A percentile compares a stretch with the other conserved stretches of the same genome.
Evolutionary conservation across 257 asterid species (phyloP).

Genomic region (Osmanthus fragrans): DNA sequence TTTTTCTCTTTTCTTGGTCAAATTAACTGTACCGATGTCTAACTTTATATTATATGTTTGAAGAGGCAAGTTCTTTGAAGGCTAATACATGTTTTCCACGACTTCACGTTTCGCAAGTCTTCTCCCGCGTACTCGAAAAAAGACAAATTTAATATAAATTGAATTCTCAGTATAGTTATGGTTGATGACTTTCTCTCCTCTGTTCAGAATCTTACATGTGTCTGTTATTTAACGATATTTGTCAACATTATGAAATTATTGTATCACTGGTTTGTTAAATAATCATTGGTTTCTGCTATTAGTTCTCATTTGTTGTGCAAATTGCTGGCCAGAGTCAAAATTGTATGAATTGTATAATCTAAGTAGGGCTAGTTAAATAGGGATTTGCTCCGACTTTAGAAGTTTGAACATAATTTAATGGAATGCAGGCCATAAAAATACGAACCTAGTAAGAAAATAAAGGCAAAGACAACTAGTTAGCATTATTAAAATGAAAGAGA

Average conservation of each 20-base stretch:
- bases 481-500: constrained; percentile 27
- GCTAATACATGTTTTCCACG: constrained; percentile 5
- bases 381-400: constrained; percentile 39
- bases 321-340: constrained; percentile 50
- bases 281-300: constrained; percentile 35
- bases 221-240: constrained; percentile 10
- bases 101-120: not conserved
- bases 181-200: not conserved
- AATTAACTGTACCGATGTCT: constrained; percentile 3
- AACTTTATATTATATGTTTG: not conserved
- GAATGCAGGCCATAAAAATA: constrained; percentile 15
- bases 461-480: constrained; percentile 18
- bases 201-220: not conserved
- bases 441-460: constrained; percentile 22
- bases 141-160: not conserved
- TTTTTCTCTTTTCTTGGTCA: not conserved
- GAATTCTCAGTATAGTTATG: not conserved
- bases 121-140: not conserved
- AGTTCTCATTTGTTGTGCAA: constrained; percentile 33
- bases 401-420: constrained; percentile 37
- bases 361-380: constrained; percentile 31
- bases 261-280: constrained; percentile 32
- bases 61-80: constrained; percentile 24
- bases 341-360: constrained; percentile 25
- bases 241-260: constrained; percentile 9